Conservation (phyloP, 1,284 basidiomycete species). For the Xerocomus nothofagi region DNA sequence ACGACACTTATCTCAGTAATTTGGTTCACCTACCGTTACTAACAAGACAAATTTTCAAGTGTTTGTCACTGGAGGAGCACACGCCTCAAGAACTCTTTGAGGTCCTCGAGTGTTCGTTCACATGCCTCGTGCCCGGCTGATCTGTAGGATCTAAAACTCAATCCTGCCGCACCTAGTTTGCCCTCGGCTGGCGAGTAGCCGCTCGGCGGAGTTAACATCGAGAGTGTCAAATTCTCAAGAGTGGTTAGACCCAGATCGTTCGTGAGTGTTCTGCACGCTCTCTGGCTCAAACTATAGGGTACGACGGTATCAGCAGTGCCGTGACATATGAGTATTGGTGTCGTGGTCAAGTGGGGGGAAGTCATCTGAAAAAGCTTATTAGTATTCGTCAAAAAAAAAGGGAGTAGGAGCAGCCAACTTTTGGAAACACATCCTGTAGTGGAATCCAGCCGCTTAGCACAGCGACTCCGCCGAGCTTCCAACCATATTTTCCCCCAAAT, state of each 20-base stretch:
- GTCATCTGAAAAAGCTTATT: conserved; percentile 46
- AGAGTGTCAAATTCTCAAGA: conserved; percentile 30
- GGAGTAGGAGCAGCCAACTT: conserved; percentile 28
- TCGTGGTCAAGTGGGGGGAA: conserved; percentile 52
- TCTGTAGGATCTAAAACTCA: conserved; percentile 62
- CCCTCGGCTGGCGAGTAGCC: conserved; percentile 24
- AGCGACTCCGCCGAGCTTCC: conserved; percentile 71
- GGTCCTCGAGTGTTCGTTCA: conserved; percentile 58
- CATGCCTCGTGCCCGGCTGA: conserved; percentile 65
- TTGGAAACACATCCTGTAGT: conserved; percentile 38
- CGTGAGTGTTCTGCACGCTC: conserved; percentile 56
- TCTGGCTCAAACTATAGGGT: conserved; percentile 46
- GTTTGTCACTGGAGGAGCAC: conserved; percentile 39
- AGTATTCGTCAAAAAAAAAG: too few relatives aligned
- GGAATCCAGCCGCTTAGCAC: conserved; percentile 80
- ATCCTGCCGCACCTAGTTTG: conserved; percentile 39
- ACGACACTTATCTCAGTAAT: not conserved
- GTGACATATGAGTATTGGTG: conserved; percentile 89
- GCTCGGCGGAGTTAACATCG: conserved; percentile 25
- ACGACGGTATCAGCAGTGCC: conserved; percentile 80
- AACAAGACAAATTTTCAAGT: not conserved
- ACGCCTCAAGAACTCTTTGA: conserved; percentile 61
- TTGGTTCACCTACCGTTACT: not conserved
- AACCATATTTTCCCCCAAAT: conserved; percentile 34
- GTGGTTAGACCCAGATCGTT: conserved; percentile 47